Conservation (phyloP, 2,329 filamentous ascomycete species). For the Neocucurbitaria cava region DNA sequence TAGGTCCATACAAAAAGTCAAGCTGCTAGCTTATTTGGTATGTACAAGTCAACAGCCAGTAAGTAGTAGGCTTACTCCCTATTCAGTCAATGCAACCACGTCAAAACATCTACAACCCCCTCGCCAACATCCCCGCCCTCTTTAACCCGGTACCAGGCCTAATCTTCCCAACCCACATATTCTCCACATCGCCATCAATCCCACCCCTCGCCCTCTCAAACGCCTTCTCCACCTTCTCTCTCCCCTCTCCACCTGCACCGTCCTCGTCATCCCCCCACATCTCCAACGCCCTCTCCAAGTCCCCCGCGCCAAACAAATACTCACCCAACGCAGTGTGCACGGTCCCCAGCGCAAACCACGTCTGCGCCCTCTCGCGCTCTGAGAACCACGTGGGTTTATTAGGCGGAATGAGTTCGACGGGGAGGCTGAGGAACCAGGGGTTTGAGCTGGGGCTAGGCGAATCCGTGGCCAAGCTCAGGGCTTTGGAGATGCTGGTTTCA, state of each 20-base stretch:
- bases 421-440: constrained; percentile 39
- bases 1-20: too few species aligned
- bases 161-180: constrained; percentile 32
- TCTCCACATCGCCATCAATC: constrained; percentile 36
- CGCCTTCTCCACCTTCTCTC: constrained; percentile 23
- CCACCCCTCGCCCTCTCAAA: constrained; percentile 38
- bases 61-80: too few species aligned
- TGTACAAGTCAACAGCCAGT: too few species aligned
- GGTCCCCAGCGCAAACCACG: constrained; percentile 39
- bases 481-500: constrained; percentile 31
- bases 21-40: too few species aligned
- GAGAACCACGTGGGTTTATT: constrained; percentile 40
- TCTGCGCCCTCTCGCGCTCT: constrained; percentile 33
- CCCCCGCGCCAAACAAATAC: constrained; percentile 42
- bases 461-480: constrained; percentile 36
- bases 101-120: neutral
- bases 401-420: constrained; percentile 40
- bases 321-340: constrained; percentile 39
- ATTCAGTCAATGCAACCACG: too few species aligned
- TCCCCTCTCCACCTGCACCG: constrained; percentile 8
- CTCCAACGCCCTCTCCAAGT: constrained; percentile 38
- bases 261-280: constrained; percentile 16
- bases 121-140: constrained; percentile 27
- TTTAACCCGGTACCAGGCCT: constrained; percentile 34
- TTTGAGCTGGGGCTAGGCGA: constrained; percentile 34